Conservation (phyloP, 345 rosid genomes). For the Raphanus raphanistrum region DNA sequence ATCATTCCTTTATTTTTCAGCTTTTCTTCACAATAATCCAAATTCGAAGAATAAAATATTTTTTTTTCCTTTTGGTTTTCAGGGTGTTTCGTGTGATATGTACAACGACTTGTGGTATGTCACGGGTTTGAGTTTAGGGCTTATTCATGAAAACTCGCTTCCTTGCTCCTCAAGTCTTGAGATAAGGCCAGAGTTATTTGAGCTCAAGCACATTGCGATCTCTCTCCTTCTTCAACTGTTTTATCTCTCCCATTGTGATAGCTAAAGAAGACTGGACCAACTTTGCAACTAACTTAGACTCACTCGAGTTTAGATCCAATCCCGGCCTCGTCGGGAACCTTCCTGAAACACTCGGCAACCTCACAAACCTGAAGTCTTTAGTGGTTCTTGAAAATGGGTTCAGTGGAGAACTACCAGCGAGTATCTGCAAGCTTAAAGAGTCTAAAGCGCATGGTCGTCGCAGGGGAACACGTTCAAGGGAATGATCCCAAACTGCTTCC, state of each 20-base stretch:
- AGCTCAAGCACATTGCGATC: constrained; percentile 73
- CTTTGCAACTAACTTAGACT: constrained; percentile 55
- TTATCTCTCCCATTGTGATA: constrained; percentile 47
- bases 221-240: constrained; percentile 76
- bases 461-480: constrained; percentile 61
- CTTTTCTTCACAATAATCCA: background rate
- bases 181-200: constrained; percentile 61
- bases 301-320: constrained; percentile 71
- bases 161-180: constrained; percentile 54
- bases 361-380: constrained; percentile 65
- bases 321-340: constrained; percentile 55
- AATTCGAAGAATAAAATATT: background rate
- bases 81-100: constrained; percentile 94
- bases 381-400: constrained; percentile 72
- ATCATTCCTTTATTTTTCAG: constrained; percentile 8
- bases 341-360: constrained; percentile 54
- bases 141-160: constrained; percentile 74
- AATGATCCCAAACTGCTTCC: constrained; percentile 51
- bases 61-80: constrained; percentile 27
- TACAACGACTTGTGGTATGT: constrained; percentile 75
- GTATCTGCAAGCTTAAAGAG: constrained; percentile 51
- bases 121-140: constrained; percentile 71
- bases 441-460: constrained; percentile 47
- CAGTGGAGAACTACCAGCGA: constrained; percentile 52
- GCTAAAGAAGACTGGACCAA: constrained; percentile 50